These are phyloP conservation scores for Nicotiana noctiflora DNA, from an alignment of 257 asterid genomes.

Conservation along the genomic window DNA sequence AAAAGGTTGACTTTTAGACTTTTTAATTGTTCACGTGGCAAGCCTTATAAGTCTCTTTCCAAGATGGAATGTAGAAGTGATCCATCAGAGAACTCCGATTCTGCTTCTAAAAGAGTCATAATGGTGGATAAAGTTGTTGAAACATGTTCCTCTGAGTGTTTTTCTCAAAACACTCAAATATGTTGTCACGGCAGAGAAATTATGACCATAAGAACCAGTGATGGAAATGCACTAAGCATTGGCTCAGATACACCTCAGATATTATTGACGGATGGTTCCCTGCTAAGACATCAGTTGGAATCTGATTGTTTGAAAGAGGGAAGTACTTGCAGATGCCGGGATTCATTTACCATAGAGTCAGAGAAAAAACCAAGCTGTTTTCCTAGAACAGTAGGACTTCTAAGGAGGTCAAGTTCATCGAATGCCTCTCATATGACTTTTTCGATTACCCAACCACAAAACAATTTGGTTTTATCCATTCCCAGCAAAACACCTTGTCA, in stretches of 20 bases:
- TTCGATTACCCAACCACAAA: conserved; percentile 10
- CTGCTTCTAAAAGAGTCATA: conserved; percentile 28
- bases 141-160: conserved; percentile 49
- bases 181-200: conserved; percentile 47
- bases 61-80: conserved; percentile 39
- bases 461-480: conserved; percentile 16
- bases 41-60: conserved; percentile 32
- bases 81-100: conserved; percentile 34
- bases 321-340: conserved; percentile 17
- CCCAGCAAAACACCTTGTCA: conserved; percentile 22
- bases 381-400: conserved; percentile 20
- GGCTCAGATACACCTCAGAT: conserved; percentile 26
- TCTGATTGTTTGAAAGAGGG: conserved; percentile 13
- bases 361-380: conserved; percentile 33
- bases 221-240: conserved; percentile 55
- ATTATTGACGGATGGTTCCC: conserved; percentile 12
- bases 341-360: conserved; percentile 19
- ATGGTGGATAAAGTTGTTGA: conserved; percentile 42
- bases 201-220: conserved; percentile 43
- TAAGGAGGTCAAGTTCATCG: conserved; percentile 12
- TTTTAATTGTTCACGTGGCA: conserved; percentile 61
- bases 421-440: conserved; percentile 8
- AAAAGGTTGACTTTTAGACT: conserved; percentile 43
- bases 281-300: conserved; percentile 12
- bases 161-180: conserved; percentile 37